phyloP scores from a whole-genome alignment of 257 asterid species.

The Petunia axillaris region DNA sequence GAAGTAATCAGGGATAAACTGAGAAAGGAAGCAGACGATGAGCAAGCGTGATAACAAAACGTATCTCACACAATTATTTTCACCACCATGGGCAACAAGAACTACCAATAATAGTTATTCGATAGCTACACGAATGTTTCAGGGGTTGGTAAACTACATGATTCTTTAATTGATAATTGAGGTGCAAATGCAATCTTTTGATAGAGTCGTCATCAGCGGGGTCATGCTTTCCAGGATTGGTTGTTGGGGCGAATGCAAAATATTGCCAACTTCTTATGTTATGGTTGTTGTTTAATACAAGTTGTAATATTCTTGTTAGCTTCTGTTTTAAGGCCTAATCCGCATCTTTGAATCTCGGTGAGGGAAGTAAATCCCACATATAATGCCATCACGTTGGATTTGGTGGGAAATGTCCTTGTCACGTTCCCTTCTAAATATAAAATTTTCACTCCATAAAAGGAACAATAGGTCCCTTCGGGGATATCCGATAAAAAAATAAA shows the following conservation, averaged over 20 bases:
- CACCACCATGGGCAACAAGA: no score
- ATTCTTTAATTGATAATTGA: not conserved
- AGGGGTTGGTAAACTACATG: no score
- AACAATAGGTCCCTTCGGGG: not conserved
- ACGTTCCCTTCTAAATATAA: not conserved
- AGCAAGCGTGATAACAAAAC: no score
- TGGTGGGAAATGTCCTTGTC: not conserved
- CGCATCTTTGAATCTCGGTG: not conserved
- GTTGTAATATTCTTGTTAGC: not conserved
- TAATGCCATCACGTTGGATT: conserved; percentile 21
- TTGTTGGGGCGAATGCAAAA: not conserved
- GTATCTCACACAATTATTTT: no score
- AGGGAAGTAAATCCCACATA: not conserved
- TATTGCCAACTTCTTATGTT: not conserved
- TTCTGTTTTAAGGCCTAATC: not conserved
- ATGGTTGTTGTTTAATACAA: not conserved
- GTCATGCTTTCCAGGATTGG: not conserved
- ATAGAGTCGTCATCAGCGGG: not conserved
- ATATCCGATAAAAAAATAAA: no score
- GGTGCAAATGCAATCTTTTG: not conserved
- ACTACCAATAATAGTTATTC: no score
- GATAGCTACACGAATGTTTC: no score
- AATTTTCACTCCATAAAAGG: not conserved
- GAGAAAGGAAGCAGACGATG: no score
- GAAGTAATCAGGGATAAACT: no score